A percentile compares a stretch with the other conserved stretches of the same genome.
phyloP scores from a whole-genome alignment of 2,329 filamentous ascomycete genomes.

The Aureobasidium musti region DNA sequence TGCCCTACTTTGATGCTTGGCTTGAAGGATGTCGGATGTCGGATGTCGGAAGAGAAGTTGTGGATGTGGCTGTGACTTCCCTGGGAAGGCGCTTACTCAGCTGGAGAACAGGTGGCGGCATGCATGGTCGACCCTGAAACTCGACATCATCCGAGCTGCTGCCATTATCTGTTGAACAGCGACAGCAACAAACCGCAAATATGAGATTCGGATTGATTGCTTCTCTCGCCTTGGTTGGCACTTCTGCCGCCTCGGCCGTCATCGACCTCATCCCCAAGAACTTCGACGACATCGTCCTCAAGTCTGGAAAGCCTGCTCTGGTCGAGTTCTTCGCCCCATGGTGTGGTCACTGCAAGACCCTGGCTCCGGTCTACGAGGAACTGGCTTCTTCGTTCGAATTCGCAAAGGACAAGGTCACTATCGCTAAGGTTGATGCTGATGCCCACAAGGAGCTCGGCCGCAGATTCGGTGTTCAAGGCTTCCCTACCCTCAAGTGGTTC shows the following conservation, averaged over 20 bases:
- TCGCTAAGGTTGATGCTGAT: conserved; percentile 96
- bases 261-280: conserved; percentile 86
- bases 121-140: conserved; percentile 2
- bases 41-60: not conserved
- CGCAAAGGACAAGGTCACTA: conserved; percentile 73
- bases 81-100: conserved; percentile 10
- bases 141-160: conserved; percentile 5
- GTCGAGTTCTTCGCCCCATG: conserved; percentile 98
- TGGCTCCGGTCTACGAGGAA: conserved; percentile 93
- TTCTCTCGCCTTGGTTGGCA: conserved; percentile 51
- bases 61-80: not conserved
- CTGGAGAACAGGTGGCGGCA: conserved; percentile 26
- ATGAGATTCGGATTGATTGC: conserved; percentile 43
- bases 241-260: conserved; percentile 75
- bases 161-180: conserved; percentile 3
- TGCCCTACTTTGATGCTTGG: too few relatives aligned
- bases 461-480: conserved; percentile 86
- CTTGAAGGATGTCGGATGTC: conserved; percentile 8
- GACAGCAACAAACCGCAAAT: conserved; percentile 19
- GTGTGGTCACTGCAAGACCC: conserved; percentile 99
- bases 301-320: conserved; percentile 91
- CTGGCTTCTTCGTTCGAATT: conserved; percentile 73
- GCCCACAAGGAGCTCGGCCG: conserved; percentile 80
- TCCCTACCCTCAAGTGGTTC: conserved; percentile 97
- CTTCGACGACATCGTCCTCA: conserved; percentile 86